phyloP scores from a whole-genome alignment of 2,329 filamentous ascomycete genomes.

The Ascochyta clinopodiicola region DNA sequence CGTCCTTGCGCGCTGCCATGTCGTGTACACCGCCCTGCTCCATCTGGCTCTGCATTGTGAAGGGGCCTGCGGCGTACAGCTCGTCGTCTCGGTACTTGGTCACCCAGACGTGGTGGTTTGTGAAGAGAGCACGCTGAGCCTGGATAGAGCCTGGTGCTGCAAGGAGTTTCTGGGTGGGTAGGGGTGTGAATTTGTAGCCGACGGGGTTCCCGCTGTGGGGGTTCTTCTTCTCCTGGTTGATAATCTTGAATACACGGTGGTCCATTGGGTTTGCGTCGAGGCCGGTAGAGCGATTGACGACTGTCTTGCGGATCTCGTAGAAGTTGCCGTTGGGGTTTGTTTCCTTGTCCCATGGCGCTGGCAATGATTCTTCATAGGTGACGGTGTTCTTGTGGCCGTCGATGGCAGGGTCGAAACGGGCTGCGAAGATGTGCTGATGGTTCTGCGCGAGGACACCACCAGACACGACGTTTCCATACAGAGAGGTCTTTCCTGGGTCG shows the following conservation, averaged over 20 bases:
- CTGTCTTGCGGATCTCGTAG: conserved; percentile 61
- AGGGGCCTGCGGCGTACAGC: conserved; percentile 57
- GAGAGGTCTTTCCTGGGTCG: conserved; percentile 59
- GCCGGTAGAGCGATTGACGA: conserved; percentile 55
- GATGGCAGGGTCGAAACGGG: conserved; percentile 66
- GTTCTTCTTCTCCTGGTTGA: conserved; percentile 56
- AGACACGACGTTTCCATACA: conserved; percentile 68
- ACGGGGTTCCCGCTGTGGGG: conserved; percentile 54
- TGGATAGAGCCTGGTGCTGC: conserved; percentile 55
- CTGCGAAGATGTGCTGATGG: conserved; percentile 72
- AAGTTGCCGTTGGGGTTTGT: conserved; percentile 68
- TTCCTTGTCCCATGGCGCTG: conserved; percentile 56
- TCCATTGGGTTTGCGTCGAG: conserved; percentile 61
- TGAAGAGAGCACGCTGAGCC: conserved; percentile 56
- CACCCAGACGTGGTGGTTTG: conserved; percentile 61
- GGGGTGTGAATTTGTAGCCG: conserved; percentile 57
- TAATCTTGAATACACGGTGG: conserved; percentile 63
- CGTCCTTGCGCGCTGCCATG: conserved; percentile 52
- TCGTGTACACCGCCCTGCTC: conserved; percentile 56
- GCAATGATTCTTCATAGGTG: conserved; percentile 60
- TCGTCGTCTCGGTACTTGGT: conserved; percentile 61
- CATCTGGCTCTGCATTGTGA: conserved; percentile 54
- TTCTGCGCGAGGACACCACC: conserved; percentile 71
- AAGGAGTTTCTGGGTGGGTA: conserved; percentile 58
- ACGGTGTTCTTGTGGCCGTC: conserved; percentile 64